These are phyloP conservation scores for Leptographium lundbergii DNA, from an alignment of 2,329 filamentous ascomycete species.

Conservation along the genomic window DNA sequence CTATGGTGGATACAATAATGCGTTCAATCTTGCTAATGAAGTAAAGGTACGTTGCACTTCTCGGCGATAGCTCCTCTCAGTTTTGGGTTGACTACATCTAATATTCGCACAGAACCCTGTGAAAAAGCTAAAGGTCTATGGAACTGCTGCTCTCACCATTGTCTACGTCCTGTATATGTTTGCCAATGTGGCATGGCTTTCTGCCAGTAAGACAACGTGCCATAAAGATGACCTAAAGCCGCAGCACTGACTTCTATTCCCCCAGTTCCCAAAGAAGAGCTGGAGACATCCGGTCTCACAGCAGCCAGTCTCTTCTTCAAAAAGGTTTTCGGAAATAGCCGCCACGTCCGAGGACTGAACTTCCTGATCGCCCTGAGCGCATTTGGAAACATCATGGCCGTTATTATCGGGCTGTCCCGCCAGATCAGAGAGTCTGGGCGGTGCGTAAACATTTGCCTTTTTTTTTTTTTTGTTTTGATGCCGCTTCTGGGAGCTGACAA, in stretches of 20 bases:
- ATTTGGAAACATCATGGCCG: slow-evolving; percentile 44
- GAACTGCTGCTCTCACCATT: slow-evolving; percentile 33
- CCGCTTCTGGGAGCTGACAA: background rate
- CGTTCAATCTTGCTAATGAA: slow-evolving; percentile 49
- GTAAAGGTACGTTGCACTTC: slow-evolving; percentile 23
- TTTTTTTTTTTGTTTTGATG: background rate
- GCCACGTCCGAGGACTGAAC: slow-evolving; percentile 39
- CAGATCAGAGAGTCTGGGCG: slow-evolving; percentile 46
- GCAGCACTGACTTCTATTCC: background rate
- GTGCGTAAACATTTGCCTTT: slow-evolving; percentile 16
- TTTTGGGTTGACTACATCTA: background rate
- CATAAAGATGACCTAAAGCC: background rate
- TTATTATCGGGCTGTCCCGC: slow-evolving; percentile 40
- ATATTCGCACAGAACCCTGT: slow-evolving; percentile 36
- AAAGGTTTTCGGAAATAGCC: slow-evolving; percentile 37
- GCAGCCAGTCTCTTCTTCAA: slow-evolving; percentile 46
- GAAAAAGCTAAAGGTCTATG: slow-evolving; percentile 37
- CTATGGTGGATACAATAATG: slow-evolving; percentile 44
- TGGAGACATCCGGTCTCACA: slow-evolving; percentile 36
- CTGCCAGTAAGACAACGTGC: slow-evolving; percentile 24
- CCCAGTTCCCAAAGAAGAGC: slow-evolving; percentile 35
- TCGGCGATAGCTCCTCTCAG: background rate
- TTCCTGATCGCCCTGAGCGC: slow-evolving; percentile 43
- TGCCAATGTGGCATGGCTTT: slow-evolving; percentile 47
- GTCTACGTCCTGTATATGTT: slow-evolving; percentile 43